These are phyloP conservation scores for Sugiyamaella boreocaroliniensis DNA, from an alignment of 805 yeast genomes.

Conservation along the genomic window DNA sequence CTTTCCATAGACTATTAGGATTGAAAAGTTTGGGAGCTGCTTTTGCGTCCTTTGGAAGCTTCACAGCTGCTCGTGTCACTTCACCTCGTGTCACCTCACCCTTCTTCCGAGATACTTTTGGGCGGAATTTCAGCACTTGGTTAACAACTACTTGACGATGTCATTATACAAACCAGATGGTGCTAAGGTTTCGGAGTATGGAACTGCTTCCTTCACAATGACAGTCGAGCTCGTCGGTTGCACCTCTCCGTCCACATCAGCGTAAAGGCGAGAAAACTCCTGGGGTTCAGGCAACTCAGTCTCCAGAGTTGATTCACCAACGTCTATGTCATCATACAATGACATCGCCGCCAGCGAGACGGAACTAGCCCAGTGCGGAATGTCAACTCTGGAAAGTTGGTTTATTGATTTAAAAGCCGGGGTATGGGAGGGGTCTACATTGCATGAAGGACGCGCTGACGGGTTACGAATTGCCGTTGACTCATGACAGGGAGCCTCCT, in stretches of 20 bases:
- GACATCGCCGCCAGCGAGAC: neutral
- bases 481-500: no score
- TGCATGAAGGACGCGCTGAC: no score
- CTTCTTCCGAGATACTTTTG: neutral
- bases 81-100: neutral
- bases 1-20: neutral
- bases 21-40: neutral
- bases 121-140: neutral
- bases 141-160: neutral
- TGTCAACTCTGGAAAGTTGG: no score
- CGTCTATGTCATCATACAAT: neutral
- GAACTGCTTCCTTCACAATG: neutral
- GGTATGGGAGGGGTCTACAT: no score
- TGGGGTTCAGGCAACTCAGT: neutral
- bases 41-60: neutral
- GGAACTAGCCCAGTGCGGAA: no score
- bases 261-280: neutral
- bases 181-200: neutral
- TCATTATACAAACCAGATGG: neutral
- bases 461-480: no score
- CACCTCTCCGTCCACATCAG: neutral
- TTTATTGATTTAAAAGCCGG: no score
- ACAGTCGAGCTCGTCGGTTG: neutral
- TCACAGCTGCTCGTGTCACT: neutral
- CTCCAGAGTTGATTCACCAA: neutral